Percentiles rank a stretch among this genome's conserved stretches.
Conservation (phyloP, 1,139 yeast species). For the Pichia sp. region DNA sequence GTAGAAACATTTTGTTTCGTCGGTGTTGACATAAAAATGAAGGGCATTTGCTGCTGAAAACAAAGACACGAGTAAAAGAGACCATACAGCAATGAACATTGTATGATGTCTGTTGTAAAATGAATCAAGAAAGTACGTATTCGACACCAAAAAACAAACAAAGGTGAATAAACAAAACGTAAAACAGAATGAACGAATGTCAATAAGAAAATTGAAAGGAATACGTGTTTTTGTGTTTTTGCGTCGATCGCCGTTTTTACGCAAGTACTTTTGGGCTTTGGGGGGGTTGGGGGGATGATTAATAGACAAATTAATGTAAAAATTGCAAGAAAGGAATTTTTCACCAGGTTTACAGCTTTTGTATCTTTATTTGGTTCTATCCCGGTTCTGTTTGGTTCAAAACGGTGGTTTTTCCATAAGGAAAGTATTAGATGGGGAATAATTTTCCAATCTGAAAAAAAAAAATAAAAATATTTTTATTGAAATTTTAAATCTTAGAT, state of each 20-base stretch:
- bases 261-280: no score
- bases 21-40: constrained; percentile 39
- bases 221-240: not conserved
- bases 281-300: no score
- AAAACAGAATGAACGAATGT: not conserved
- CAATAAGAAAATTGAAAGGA: not conserved
- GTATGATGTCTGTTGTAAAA: not conserved
- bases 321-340: no score
- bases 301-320: not conserved
- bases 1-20: constrained; percentile 45
- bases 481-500: not conserved
- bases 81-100: constrained; percentile 5
- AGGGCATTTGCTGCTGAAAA: constrained; percentile 23
- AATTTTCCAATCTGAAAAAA: not conserved
- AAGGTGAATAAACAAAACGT: not conserved
- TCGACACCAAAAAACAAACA: not conserved
- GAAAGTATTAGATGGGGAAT: not conserved
- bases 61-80: not conserved
- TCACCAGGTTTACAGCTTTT: no score
- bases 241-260: not conserved
- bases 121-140: not conserved
- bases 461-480: not conserved
- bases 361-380: no score
- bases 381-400: no score
- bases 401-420: not conserved